Evolutionary conservation across 2,329 filamentous ascomycete species (phyloP).

Genomic region (Trichoderma atrobrunneum): DNA sequence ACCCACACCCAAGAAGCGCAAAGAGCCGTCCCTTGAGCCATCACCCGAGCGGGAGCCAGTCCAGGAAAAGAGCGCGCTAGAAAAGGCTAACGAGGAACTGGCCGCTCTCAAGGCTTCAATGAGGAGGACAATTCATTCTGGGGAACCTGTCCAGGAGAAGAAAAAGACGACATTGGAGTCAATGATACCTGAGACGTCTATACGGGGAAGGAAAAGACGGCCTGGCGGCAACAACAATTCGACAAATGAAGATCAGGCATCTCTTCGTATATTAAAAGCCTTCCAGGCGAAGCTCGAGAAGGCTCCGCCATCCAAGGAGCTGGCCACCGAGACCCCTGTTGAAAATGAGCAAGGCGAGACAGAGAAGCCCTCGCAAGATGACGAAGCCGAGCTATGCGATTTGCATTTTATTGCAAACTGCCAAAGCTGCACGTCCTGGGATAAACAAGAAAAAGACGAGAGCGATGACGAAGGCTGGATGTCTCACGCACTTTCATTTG

Average conservation of each 20-base stretch:
- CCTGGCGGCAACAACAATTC: constrained; percentile 53
- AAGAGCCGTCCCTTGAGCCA: constrained; percentile 23
- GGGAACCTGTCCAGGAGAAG: constrained; percentile 50
- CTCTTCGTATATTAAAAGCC: constrained; percentile 69
- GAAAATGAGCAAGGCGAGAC: constrained; percentile 34
- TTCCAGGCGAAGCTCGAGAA: constrained; percentile 76
- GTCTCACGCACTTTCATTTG: constrained; percentile 79
- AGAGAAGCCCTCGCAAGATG: constrained; percentile 41
- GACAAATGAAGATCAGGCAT: constrained; percentile 58
- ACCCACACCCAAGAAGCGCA: not conserved
- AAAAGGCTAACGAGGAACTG: constrained; percentile 75
- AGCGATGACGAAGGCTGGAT: constrained; percentile 74
- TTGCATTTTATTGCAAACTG: constrained; percentile 95
- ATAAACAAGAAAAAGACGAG: constrained; percentile 59
- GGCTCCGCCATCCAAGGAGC: constrained; percentile 42
- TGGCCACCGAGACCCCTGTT: constrained; percentile 36
- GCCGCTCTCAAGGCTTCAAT: constrained; percentile 78
- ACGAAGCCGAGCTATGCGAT: constrained; percentile 79
- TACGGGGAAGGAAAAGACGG: constrained; percentile 67
- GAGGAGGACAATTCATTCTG: constrained; percentile 59
- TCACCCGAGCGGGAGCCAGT: constrained; percentile 29
- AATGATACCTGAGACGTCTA: constrained; percentile 71
- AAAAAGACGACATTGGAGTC: constrained; percentile 67
- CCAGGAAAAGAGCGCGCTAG: constrained; percentile 56
- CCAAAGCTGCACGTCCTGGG: constrained; percentile 86